Evolutionary conservation across 345 rosid species (phyloP), one percentile per base, ranked within the genome.

Genomic region (Salix suchowensis): DNA sequence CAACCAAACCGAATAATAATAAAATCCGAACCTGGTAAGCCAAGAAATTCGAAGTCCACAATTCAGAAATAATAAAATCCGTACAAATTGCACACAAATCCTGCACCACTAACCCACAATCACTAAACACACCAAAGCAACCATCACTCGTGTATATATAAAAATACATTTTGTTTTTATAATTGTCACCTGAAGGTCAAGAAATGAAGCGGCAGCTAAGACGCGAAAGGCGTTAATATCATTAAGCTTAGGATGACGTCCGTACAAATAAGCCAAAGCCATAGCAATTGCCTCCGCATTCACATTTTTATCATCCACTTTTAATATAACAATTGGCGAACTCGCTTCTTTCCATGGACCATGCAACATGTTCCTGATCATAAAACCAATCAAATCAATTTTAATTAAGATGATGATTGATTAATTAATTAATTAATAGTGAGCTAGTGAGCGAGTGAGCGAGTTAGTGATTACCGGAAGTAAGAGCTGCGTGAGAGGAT

Each of bases 311-410:
- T 95, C 98, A 78, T 95, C 98, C 21, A 95, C 97, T 61, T 84
- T 87, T 82, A 95, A 83, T 68, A 85, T 85, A 18, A 93, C 91
- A 70, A 88, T 75, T 9, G 92, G 97, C 44, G 97, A 89, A 44
- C 76, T 85, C 44, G 98, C 97, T 86, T 95, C 98, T 84, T 93
- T 95, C 98, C 98, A 95, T 48, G 94, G 97, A 82, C 97, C 96
- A 71, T 93, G 94, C 13, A 95, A 86, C 98, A 95, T 95, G 65
- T 90, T 95, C 90, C 98, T 95, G 74, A 66, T 11, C 66, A 62
- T 36, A 65, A 39, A 55, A 46, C 19, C 58, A 36, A 66, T 10
- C 24, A 61, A 44, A 44, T 10, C 7, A n/a, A n/a, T 23, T 23
- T 24, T 12, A 14, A 39, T 44, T 32, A 26, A 1, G 24, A 76